Evolutionary conservation across 768 basidiomycete genomes (phyloP).

Genomic region (Nevesoporus exiguus): DNA sequence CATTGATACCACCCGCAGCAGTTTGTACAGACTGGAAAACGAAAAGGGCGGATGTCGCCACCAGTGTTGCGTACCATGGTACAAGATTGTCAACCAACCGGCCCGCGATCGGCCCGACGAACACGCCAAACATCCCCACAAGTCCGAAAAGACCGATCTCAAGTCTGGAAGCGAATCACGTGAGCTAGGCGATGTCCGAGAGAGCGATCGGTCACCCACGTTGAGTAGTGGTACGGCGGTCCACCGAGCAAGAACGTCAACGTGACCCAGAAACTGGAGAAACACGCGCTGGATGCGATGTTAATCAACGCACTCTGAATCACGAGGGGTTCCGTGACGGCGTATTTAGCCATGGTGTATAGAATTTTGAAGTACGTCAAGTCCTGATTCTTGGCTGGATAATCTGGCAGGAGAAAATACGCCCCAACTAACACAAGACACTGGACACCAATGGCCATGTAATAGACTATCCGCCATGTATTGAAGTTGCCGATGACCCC

Average conservation of each 20-base stretch:
- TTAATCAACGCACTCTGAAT: conserved; percentile 66
- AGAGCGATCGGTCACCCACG: conserved; percentile 39
- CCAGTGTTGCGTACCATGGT: conserved; percentile 73
- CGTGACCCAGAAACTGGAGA: conserved; percentile 65
- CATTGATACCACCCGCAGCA: conserved; percentile 63
- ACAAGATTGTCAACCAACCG: conserved; percentile 64
- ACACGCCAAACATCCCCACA: conserved; percentile 68
- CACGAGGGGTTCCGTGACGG: conserved; percentile 73
- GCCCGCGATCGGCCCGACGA: conserved; percentile 67
- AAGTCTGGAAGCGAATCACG: conserved; percentile 28
- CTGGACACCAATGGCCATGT: conserved; percentile 73
- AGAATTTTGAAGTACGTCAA: conserved; percentile 67
- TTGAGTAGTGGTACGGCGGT: conserved; percentile 71
- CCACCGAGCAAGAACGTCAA: conserved; percentile 80
- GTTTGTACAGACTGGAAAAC: conserved; percentile 62
- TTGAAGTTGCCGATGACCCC: conserved; percentile 72
- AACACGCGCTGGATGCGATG: conserved; percentile 57
- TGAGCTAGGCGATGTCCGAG: background rate
- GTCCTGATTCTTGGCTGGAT: conserved; percentile 67
- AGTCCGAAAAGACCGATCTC: conserved; percentile 74
- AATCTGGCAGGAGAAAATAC: conserved; percentile 76
- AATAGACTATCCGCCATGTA: conserved; percentile 75
- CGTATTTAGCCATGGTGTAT: conserved; percentile 73
- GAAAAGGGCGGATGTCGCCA: conserved; percentile 46
- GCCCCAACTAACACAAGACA: conserved; percentile 51